Evolutionary conservation across 106 monocot species (phyloP).

Genomic region (Phalaenopsis aphrodite): DNA sequence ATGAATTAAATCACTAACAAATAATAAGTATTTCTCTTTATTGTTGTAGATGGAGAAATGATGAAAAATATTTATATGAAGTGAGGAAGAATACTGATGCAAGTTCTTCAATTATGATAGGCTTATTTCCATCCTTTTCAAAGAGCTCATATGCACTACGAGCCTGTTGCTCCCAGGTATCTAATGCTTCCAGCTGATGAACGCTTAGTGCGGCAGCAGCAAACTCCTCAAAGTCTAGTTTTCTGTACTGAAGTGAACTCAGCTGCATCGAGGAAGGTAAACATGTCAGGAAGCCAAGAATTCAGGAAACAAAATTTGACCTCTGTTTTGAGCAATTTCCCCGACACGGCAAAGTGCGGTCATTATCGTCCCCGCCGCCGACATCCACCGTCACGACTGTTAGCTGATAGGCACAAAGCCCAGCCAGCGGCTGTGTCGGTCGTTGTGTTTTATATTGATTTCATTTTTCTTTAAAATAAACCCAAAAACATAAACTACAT

Average conservation of each 20-base stretch:
- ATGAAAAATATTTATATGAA: neutral
- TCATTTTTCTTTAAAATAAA: too few species aligned
- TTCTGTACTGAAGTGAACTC: slow-evolving; percentile 72
- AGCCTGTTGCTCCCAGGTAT: slow-evolving; percentile 81
- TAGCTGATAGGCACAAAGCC: too few species aligned
- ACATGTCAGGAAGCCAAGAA: neutral
- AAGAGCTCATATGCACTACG: slow-evolving; percentile 64
- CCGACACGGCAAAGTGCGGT: too few species aligned
- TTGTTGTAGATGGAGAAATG: neutral
- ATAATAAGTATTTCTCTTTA: neutral
- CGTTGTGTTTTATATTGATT: too few species aligned
- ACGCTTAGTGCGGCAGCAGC: slow-evolving; percentile 69
- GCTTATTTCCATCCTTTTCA: slow-evolving; percentile 72
- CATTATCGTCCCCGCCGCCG: too few species aligned
- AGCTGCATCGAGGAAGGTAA: slow-evolving; percentile 30
- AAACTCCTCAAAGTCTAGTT: slow-evolving; percentile 90
- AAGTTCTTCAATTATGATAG: slow-evolving; percentile 90
- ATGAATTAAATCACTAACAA: neutral
- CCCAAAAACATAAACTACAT: too few species aligned
- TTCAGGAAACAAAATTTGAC: neutral
- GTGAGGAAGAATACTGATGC: slow-evolving; percentile 57
- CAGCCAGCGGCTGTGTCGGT: too few species aligned
- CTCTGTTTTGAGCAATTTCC: too few species aligned
- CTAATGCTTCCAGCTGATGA: slow-evolving; percentile 74
- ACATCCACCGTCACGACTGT: too few species aligned